Base-by-base conservation (phyloP, 2,329 filamentous ascomycete species). In the Didymella segeticola region DNA sequence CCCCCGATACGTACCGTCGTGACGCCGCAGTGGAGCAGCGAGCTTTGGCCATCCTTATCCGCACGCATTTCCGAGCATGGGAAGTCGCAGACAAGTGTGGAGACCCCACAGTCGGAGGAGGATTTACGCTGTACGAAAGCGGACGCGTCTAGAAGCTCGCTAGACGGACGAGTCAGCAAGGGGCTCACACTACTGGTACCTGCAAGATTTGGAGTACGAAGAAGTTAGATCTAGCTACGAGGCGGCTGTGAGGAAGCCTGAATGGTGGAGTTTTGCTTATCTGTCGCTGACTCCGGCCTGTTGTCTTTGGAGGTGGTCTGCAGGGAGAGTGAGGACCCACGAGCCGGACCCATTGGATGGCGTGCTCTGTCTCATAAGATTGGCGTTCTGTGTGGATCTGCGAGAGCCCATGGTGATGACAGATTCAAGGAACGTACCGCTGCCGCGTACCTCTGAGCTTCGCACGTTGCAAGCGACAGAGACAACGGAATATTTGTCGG, bases 131-230 rank as follows among this genome's bases (percentile, higher is more conserved):
- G 51, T 48, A 37, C 52, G 29, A 50, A 56, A 54, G 43, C 36
- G 58, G 56, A 51, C 52, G 42, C 42, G 51, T 61, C 64, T 67
- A 67, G 64, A 64, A 62, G 61, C 55, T 52, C 53, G 57, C 58
- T 65, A 56, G 55, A 53, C 27, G 51, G 43, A 51, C 56, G 57
- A 67, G 57, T 58, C 58, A 64, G 53, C 52, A 52, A 47, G 55
- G 58, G 63, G 61, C 52, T 36, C 43, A 10, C 41, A 36, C 46
- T 55, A 29, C 29, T 42, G 43, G 27, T 43, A 46, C 34, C 14
- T 52, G 42, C 22, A 17, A 36, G 48, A 41, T 34, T 45, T 34
- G n/a, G n/a, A n/a, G 15, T 52, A 36, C 47, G 49, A 43, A 47
- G 17, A 45, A 27, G 27, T 54, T 41, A 45, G 45, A 45, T 49